phyloP scores from a whole-genome alignment of 1,284 basidiomycete species.

The Ceratobasidium sp. region DNA sequence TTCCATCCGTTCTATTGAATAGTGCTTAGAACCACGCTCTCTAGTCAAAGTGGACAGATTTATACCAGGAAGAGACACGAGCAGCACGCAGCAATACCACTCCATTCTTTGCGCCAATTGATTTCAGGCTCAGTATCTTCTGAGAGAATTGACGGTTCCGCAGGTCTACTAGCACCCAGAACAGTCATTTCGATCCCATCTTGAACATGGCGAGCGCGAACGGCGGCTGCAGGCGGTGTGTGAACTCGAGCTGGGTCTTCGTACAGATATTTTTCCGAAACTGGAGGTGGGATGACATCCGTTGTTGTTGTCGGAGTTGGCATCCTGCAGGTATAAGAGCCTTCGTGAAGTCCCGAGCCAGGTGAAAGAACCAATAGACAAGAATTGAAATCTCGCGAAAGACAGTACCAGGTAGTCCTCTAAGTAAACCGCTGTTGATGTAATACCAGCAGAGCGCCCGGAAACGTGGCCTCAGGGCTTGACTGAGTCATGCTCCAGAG shows the following conservation, averaged over 20 bases:
- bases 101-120: constrained; percentile 23
- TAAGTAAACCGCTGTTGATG: too few relatives aligned
- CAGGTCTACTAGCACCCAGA: constrained; percentile 2
- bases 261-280: not conserved
- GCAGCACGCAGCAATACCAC: constrained; percentile 25
- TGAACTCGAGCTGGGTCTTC: not conserved
- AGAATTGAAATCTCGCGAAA: not conserved
- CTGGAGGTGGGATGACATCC: not conserved
- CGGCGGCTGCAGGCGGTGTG: constrained; percentile 13
- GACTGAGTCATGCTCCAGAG: too few relatives aligned
- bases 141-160: not conserved
- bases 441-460: too few relatives aligned
- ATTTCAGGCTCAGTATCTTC: constrained; percentile 6
- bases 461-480: too few relatives aligned
- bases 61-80: constrained; percentile 26
- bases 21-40: not conserved
- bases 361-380: not conserved
- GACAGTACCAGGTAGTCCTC: too few relatives aligned
- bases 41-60: not conserved
- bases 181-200: constrained; percentile 34
- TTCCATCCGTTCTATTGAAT: constrained; percentile 33
- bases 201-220: constrained; percentile 13
- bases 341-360: not conserved
- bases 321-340: not conserved
- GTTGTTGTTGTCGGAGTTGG: not conserved